Evolutionary conservation across 495 filamentous ascomycete species (phyloP).

Genomic region (Neurospora tetraspora): DNA sequence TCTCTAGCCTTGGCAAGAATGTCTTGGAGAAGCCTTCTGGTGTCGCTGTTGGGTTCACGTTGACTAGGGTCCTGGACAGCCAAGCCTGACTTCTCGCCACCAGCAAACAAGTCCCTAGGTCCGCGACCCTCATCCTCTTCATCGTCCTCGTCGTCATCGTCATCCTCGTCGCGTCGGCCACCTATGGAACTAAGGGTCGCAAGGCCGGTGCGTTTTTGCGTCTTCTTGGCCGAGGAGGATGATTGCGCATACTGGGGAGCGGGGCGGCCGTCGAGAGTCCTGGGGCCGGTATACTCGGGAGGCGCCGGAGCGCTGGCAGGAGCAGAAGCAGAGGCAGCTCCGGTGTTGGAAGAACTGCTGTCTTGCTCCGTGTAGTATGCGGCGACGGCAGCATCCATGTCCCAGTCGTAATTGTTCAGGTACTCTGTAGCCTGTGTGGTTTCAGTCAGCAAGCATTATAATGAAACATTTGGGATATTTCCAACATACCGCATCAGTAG

Average conservation of each 20-base stretch:
- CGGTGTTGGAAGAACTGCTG: slow-evolving; percentile 31
- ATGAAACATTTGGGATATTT: neutral
- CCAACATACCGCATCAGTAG: slow-evolving; percentile 50
- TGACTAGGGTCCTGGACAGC: slow-evolving; percentile 79
- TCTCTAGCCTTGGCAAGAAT: slow-evolving; percentile 74
- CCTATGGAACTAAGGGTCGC: slow-evolving; percentile 49
- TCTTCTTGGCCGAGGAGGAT: slow-evolving; percentile 30
- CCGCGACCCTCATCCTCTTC: slow-evolving; percentile 50
- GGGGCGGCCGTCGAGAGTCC: slow-evolving; percentile 46
- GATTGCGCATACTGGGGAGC: slow-evolving; percentile 32
- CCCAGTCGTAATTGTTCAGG: slow-evolving; percentile 57
- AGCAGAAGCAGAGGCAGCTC: slow-evolving; percentile 3
- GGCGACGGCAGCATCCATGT: slow-evolving; percentile 54
- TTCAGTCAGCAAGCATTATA: neutral
- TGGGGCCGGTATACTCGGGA: slow-evolving; percentile 41
- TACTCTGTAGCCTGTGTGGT: slow-evolving; percentile 59
- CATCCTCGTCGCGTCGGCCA: slow-evolving; percentile 40
- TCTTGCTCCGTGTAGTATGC: slow-evolving; percentile 56
- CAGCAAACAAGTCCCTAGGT: slow-evolving; percentile 79
- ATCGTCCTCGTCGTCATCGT: slow-evolving; percentile 50
- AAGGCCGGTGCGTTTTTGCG: slow-evolving; percentile 39
- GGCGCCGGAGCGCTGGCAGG: slow-evolving; percentile 12
- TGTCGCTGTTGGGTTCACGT: slow-evolving; percentile 34
- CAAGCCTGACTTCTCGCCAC: slow-evolving; percentile 92
- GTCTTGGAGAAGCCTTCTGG: slow-evolving; percentile 60